Evolutionary conservation across 1,284 basidiomycete species (phyloP).

Genomic region (Heterobasidion annosum): DNA sequence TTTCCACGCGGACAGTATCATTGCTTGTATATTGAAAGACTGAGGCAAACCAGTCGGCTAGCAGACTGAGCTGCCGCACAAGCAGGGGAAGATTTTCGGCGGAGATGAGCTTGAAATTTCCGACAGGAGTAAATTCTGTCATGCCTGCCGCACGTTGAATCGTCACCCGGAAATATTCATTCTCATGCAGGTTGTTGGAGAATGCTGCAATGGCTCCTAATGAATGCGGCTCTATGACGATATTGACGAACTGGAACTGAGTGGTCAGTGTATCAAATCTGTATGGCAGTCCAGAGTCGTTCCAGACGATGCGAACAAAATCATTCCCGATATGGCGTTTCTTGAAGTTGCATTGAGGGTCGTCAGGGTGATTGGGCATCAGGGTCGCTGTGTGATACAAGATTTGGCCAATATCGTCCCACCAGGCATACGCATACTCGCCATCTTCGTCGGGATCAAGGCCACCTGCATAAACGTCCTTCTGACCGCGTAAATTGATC

Average conservation of each 20-base stretch:
- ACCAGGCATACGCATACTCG: constrained; percentile 97
- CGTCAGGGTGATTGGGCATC: constrained; percentile 79
- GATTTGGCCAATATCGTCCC: constrained; percentile 95
- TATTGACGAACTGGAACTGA: constrained; percentile 96
- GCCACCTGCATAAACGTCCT: constrained; percentile 92
- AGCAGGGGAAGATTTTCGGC: constrained; percentile 76
- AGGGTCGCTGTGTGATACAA: constrained; percentile 95
- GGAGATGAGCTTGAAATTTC: constrained; percentile 89
- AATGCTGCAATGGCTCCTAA: constrained; percentile 75
- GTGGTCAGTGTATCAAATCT: constrained; percentile 87
- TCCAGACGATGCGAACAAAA: constrained; percentile 94
- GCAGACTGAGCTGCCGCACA: constrained; percentile 77
- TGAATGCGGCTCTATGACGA: constrained; percentile 93
- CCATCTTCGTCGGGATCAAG: constrained; percentile 84
- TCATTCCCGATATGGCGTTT: constrained; percentile 95
- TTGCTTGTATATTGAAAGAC: constrained; percentile 72
- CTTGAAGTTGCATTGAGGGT: constrained; percentile 73
- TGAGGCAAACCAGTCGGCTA: constrained; percentile 83
- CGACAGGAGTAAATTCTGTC: constrained; percentile 86
- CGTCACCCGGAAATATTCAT: constrained; percentile 88
- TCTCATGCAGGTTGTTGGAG: constrained; percentile 71
- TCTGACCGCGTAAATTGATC: constrained; percentile 85
- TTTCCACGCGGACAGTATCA: constrained; percentile 65
- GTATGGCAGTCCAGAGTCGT: constrained; percentile 86
- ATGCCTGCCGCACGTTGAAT: constrained; percentile 82